Conservation (phyloP, 2,329 filamentous ascomycete genomes). For the Drechslerella coelobrocha region DNA sequence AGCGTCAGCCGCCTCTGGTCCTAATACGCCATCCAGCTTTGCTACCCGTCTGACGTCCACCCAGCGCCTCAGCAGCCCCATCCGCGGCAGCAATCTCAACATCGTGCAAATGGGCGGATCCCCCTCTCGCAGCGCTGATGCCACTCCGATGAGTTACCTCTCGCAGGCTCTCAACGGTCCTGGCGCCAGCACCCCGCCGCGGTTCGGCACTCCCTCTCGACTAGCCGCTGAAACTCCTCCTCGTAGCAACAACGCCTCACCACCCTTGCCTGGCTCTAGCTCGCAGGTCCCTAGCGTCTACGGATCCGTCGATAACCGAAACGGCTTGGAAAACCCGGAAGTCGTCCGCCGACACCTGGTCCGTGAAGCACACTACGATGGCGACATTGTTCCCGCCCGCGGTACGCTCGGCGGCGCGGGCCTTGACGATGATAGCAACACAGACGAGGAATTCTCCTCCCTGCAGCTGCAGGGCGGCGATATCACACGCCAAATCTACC, state of each 20-base stretch:
- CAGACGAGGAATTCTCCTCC: constrained; percentile 78
- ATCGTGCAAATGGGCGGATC: constrained; percentile 41
- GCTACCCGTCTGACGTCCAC: constrained; percentile 24
- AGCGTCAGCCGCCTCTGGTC: constrained; percentile 22
- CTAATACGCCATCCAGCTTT: constrained; percentile 28
- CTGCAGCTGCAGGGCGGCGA: constrained; percentile 91
- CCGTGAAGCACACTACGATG: constrained; percentile 58
- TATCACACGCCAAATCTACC: constrained; percentile 91
- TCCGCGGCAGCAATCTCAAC: constrained; percentile 37
- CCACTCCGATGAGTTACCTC: constrained; percentile 68
- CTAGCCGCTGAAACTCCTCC: constrained; percentile 55
- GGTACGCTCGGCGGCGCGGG: constrained; percentile 56
- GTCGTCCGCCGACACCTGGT: constrained; percentile 90
- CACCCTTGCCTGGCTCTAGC: constrained; percentile 61
- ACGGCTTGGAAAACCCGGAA: constrained; percentile 82
- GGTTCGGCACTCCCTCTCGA: constrained; percentile 71
- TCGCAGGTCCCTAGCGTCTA: constrained; percentile 70
- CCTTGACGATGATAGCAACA: constrained; percentile 65
- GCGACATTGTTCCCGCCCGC: constrained; percentile 56
- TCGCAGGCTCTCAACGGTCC: constrained; percentile 65
- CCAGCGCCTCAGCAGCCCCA: constrained; percentile 41
- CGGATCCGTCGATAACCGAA: constrained; percentile 80
- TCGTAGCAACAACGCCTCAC: constrained; percentile 61
- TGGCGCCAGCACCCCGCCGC: constrained; percentile 72
- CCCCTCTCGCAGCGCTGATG: constrained; percentile 12